Percentiles rank a stretch among this genome's conserved stretches.
phyloP scores from a whole-genome alignment of 2,329 filamentous ascomycete species.

The Microcyclosporella mali region DNA sequence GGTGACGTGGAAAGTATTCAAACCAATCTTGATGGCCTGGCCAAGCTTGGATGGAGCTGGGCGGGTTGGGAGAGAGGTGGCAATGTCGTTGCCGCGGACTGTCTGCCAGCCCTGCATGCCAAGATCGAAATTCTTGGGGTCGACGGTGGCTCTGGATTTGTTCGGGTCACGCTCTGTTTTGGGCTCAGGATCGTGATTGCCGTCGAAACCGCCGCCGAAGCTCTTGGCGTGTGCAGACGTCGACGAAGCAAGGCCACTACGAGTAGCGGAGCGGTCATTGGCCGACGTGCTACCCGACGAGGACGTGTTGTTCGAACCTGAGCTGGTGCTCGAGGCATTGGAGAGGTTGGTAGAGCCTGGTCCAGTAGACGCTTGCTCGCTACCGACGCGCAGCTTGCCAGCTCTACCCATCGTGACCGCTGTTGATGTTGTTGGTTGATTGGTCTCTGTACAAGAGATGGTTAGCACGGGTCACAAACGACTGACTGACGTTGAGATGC shows the following conservation, averaged over 20 bases:
- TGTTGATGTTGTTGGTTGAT: slow-evolving; percentile 2
- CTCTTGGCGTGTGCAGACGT: not conserved
- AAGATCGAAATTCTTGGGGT: slow-evolving; percentile 22
- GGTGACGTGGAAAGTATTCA: slow-evolving; percentile 72
- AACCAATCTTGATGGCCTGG: slow-evolving; percentile 34
- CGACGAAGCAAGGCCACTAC: not conserved
- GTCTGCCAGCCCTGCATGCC: slow-evolving; percentile 24
- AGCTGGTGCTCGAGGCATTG: slow-evolving; percentile 8
- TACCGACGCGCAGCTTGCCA: slow-evolving; percentile 13
- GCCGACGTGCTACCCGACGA: slow-evolving; percentile 9
- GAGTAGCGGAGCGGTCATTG: slow-evolving; percentile 5
- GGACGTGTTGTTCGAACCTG: not conserved
- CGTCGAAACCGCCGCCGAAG: slow-evolving; percentile 14
- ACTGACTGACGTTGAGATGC: not conserved
- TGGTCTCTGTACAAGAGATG: not conserved
- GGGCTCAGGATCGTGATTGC: slow-evolving; percentile 15
- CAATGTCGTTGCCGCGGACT: slow-evolving; percentile 20
- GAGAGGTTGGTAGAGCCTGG: slow-evolving; percentile 1
- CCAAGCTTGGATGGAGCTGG: slow-evolving; percentile 38
- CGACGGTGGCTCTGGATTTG: slow-evolving; percentile 10
- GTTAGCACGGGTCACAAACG: too few relatives aligned
- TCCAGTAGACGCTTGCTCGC: slow-evolving; percentile 7
- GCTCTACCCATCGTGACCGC: slow-evolving; percentile 12
- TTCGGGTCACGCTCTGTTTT: slow-evolving; percentile 11
- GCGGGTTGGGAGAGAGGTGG: slow-evolving; percentile 16